Evolutionary conservation across 1,284 basidiomycete species (phyloP).

Genomic region (Sanghuangporus baumii): DNA sequence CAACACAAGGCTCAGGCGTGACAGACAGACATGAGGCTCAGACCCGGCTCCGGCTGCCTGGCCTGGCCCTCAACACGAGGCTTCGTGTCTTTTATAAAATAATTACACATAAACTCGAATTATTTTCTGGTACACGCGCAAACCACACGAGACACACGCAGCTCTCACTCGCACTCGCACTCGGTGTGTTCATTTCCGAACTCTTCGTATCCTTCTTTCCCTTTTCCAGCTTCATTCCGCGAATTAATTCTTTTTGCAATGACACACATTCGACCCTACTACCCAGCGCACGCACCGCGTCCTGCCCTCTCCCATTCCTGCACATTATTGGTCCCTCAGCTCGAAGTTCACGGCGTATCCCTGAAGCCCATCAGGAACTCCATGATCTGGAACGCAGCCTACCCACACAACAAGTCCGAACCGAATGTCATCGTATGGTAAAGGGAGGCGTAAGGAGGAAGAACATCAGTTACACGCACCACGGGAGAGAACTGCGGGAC

Average conservation of each 20-base stretch:
- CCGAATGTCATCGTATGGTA: no score
- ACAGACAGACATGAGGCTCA: no score
- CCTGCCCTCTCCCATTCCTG: no score
- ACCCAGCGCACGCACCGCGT: neutral
- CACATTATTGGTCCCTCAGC: neutral
- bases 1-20: neutral
- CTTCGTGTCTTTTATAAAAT: no score
- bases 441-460: no score
- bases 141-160: neutral
- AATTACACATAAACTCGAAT: no score
- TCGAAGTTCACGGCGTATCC: slow-evolving; percentile 21
- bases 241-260: no score
- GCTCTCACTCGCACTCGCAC: no score
- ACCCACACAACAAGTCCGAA: neutral
- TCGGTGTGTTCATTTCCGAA: slow-evolving; percentile 1
- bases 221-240: neutral
- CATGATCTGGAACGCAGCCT: slow-evolving; percentile 69
- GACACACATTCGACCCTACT: neutral
- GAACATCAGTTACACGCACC: slow-evolving; percentile 35
- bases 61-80: neutral
- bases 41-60: no score
- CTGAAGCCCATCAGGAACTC: slow-evolving; percentile 65
- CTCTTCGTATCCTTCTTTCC: neutral
- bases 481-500: slow-evolving; percentile 61
- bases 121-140: no score